Evolutionary conservation across 495 filamentous ascomycete genomes (phyloP).

Genomic region (Barbatosphaeria neglecta): DNA sequence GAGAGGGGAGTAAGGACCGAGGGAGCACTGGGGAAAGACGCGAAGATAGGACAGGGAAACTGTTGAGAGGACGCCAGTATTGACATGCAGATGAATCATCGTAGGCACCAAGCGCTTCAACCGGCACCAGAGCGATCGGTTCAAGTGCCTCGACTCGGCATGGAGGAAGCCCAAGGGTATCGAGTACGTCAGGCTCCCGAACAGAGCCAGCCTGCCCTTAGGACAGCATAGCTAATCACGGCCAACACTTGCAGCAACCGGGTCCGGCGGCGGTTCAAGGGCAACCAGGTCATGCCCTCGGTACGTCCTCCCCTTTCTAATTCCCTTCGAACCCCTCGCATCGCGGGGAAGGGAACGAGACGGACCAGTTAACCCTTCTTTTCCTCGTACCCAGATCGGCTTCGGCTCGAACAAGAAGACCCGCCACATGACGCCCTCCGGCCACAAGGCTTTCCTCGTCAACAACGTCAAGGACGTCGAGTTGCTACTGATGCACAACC

Average conservation of each 20-base stretch:
- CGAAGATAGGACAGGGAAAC: background rate
- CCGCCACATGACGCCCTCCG: constrained; percentile 93
- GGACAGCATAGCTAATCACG: no score
- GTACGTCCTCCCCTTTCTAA: no score
- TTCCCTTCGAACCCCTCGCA: no score
- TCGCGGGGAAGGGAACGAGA: no score
- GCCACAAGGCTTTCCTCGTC: constrained; percentile 99
- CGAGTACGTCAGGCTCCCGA: constrained; percentile 42
- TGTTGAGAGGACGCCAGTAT: constrained; percentile 3
- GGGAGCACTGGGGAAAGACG: no score
- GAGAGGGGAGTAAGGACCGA: no score
- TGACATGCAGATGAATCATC: constrained; percentile 21
- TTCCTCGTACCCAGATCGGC: constrained; percentile 57
- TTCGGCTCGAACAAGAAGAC: constrained; percentile 99
- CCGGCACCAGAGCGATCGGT: constrained; percentile 94
- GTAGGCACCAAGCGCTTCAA: constrained; percentile 79
- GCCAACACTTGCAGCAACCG: constrained; percentile 19
- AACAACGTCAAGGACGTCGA: constrained; percentile 91
- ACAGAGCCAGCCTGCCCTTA: no score
- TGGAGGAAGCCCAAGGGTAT: constrained; percentile 99
- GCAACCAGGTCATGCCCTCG: constrained; percentile 92
- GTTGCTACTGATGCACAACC: constrained; percentile 99
- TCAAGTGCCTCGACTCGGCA: constrained; percentile 71
- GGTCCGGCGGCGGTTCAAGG: constrained; percentile 86
- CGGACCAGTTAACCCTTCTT: constrained; percentile 7